Conservation (phyloP, 768 basidiomycete genomes). For the Baorangia bicolor region DNA sequence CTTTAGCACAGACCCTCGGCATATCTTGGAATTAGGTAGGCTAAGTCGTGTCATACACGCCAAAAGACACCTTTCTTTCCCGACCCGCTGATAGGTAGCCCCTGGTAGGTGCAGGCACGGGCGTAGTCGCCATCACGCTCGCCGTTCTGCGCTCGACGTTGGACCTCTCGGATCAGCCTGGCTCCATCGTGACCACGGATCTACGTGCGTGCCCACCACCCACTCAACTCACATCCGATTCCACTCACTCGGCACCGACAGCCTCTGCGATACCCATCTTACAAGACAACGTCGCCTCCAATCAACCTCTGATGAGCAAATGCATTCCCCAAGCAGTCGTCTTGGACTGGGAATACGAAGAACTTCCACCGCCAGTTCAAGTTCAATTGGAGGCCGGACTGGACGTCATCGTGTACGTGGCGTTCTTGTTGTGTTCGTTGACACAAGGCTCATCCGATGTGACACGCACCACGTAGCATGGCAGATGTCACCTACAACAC, state of each 20-base stretch:
- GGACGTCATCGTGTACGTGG: conserved; percentile 68
- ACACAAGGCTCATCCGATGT: background rate
- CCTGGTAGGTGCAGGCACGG: conserved; percentile 76
- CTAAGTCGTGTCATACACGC: background rate
- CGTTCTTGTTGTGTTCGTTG: background rate
- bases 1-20: conserved; percentile 39
- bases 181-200: conserved; percentile 64
- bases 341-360: conserved; percentile 77
- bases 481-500: conserved; percentile 94
- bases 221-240: background rate
- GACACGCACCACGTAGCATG: conserved; percentile 52
- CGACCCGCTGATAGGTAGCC: background rate
- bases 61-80: background rate
- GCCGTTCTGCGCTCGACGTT: conserved; percentile 50
- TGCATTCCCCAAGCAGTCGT: conserved; percentile 34
- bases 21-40: conserved; percentile 72
- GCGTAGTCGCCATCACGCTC: conserved; percentile 71
- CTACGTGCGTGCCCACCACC: conserved; percentile 49
- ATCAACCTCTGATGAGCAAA: conserved; percentile 36
- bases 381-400: conserved; percentile 41
- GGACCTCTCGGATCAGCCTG: conserved; percentile 14
- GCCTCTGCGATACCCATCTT: conserved; percentile 82
- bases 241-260: conserved; percentile 30
- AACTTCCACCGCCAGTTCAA: conserved; percentile 46
- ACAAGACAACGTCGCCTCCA: conserved; percentile 61